A percentile compares a stretch with the other conserved stretches of the same genome.
These are phyloP conservation scores for Nakataea oryzae DNA, from an alignment of 2,329 filamentous ascomycete species.

Conservation along the genomic window DNA sequence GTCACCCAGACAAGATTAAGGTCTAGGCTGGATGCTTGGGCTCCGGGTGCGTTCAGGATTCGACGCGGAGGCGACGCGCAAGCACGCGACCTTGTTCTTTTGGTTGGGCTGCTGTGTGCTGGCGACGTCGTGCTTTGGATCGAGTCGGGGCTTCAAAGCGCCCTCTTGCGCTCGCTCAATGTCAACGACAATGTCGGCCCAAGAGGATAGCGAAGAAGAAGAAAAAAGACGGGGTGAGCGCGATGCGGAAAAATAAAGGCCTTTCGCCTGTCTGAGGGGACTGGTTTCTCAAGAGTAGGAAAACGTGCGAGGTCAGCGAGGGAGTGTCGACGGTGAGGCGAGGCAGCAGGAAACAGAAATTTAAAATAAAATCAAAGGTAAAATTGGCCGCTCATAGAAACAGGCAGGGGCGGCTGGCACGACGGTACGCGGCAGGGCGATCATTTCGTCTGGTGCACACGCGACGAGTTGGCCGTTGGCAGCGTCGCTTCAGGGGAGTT, in stretches of 20 bases:
- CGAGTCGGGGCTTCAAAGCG: neutral
- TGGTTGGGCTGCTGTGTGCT: conserved; percentile 3
- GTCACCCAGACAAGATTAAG: neutral
- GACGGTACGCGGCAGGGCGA: too few species aligned
- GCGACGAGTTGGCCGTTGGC: neutral
- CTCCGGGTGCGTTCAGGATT: neutral
- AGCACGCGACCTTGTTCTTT: neutral
- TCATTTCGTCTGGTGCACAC: too few species aligned
- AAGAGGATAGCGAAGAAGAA: neutral
- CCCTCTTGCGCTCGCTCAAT: neutral
- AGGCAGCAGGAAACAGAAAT: neutral
- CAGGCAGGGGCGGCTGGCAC: neutral
- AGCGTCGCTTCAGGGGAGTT: neutral
- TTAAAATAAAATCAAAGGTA: neutral
- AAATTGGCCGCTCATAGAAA: neutral
- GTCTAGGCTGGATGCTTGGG: neutral
- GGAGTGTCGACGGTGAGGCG: neutral
- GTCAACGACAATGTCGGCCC: neutral
- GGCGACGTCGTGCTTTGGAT: too few species aligned
- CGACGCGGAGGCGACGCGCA: neutral
- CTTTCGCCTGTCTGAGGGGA: neutral
- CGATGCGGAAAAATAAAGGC: neutral
- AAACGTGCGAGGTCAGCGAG: neutral
- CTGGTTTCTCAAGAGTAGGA: neutral
- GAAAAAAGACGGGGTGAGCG: neutral